Evolutionary conservation across 2,329 filamentous ascomycete species (phyloP), one percentile per base, ranked within the genome.

Genomic region (Monosporascus cannonballus): DNA sequence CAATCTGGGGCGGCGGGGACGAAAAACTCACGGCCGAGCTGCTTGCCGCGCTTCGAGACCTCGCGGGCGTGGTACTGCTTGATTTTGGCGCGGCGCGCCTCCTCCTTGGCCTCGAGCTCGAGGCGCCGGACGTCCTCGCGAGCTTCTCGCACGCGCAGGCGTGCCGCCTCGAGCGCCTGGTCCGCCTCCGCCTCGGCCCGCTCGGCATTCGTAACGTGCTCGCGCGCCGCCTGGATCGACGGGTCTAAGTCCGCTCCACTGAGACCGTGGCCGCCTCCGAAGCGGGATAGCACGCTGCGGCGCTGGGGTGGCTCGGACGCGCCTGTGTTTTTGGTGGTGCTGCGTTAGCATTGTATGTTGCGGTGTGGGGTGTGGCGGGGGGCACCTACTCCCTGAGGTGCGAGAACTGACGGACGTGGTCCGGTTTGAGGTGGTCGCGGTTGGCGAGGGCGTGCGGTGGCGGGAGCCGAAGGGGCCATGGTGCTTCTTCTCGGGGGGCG

Each of bases 11-110:
- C 14, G 20, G 11, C 7, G 20, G 22, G 11, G 41, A 17, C 14
- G 38, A 17, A 20, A 20, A 18, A 83, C 80, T 72, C 75, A 86
- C 84, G 80, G 52, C 85, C 85, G 54, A 88, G 78, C n/a, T 79
- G 77, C 68, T 84, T 83, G n/a, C 82, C 84, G 50, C 84, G 75
- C 80, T 86, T 87, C 6, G 80, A 83, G 30, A 88, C 77, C 62
- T 82, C 79, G 60, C 74, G 77, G 1, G 84, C 85, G 63, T 87
- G 81, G 50, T 76, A 74, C 69, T 85, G 78, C 78, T 89, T 88
- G 49, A 87, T 80, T 76, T 83, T 85, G 2, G 85, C 85, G 42
- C 78, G 68, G 22, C 84, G 72, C 2, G 84, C 80, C 64, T 86
- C 83, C 68, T 86, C 83, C 60, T 76, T 76, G 1, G 85, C 85